Conservation (phyloP, 257 asterid species). For the Eucommia ulmoides region DNA sequence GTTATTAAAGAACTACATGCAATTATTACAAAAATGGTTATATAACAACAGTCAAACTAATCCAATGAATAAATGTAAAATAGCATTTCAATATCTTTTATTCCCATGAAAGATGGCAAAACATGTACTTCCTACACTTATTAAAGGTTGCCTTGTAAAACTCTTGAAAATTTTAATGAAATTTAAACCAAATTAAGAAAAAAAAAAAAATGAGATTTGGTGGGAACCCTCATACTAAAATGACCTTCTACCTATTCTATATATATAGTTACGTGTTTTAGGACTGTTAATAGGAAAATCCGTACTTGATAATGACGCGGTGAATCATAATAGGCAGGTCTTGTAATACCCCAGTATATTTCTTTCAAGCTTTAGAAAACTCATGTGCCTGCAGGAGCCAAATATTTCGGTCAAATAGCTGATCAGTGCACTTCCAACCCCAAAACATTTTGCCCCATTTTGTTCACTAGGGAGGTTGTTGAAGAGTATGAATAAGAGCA, state of each 20-base stretch:
- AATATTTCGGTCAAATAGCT: conserved; percentile 71
- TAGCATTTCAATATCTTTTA: too few relatives aligned
- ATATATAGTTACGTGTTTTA: conserved; percentile 15
- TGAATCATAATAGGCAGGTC: conserved; percentile 45
- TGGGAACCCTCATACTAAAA: too few relatives aligned
- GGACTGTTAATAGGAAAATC: conserved; percentile 12
- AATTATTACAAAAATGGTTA: too few relatives aligned
- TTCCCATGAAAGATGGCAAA: too few relatives aligned
- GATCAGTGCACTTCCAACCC: conserved; percentile 25
- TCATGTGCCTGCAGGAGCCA: conserved; percentile 99
- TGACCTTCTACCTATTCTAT: conserved; percentile 5
- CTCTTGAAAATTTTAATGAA: too few relatives aligned
- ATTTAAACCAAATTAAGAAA: too few relatives aligned
- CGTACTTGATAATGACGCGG: conserved; percentile 23
- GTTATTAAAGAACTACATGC: too few relatives aligned
- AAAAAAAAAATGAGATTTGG: too few relatives aligned
- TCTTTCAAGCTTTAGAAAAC: conserved; percentile 77
- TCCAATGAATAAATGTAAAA: too few relatives aligned
- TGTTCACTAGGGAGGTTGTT: conserved; percentile 12
- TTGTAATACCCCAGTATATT: conserved; percentile 52
- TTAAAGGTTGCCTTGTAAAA: too few relatives aligned
- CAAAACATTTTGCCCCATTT: conserved; percentile 8
- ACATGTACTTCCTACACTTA: too few relatives aligned
- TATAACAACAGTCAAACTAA: too few relatives aligned
- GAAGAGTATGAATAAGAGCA: conserved; percentile 5